Conservation (phyloP, 495 filamentous ascomycete genomes). For the Alectoria sarmentosa region DNA sequence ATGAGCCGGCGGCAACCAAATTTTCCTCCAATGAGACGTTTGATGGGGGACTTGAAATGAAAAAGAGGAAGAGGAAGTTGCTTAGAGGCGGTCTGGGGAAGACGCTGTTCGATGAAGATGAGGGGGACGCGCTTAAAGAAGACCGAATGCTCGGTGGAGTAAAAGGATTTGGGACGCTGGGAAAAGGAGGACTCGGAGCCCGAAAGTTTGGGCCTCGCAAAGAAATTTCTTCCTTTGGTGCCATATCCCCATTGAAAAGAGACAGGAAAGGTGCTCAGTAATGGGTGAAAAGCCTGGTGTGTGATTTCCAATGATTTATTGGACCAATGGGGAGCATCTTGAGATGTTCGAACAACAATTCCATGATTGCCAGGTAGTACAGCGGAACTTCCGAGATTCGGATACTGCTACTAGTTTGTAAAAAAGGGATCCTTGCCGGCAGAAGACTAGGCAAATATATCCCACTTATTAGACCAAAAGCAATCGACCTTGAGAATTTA, state of each 20-base stretch:
- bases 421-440: too few relatives aligned
- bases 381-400: neutral
- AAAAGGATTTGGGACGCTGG: slow-evolving; percentile 25
- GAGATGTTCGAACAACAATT: neutral
- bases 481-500: neutral
- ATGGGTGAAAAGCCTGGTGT: neutral
- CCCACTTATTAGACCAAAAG: neutral
- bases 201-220: slow-evolving; percentile 16
- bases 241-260: slow-evolving; percentile 78
- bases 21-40: slow-evolving; percentile 4
- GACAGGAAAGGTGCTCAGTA: slow-evolving; percentile 48
- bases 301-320: neutral
- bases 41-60: slow-evolving; percentile 12
- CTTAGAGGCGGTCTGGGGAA: slow-evolving; percentile 54
- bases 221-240: slow-evolving; percentile 30
- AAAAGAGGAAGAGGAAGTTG: slow-evolving; percentile 64
- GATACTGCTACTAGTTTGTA: too few relatives aligned
- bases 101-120: slow-evolving; percentile 73
- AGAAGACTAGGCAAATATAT: too few relatives aligned
- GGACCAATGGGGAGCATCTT: neutral
- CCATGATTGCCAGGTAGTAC: neutral
- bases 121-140: slow-evolving; percentile 43
- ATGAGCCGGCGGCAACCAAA: slow-evolving; percentile 11
- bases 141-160: slow-evolving; percentile 27
- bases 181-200: slow-evolving; percentile 22